phyloP scores from a whole-genome alignment of 2,329 filamentous ascomycete species.

The Pseudofabraea citricarpa region DNA sequence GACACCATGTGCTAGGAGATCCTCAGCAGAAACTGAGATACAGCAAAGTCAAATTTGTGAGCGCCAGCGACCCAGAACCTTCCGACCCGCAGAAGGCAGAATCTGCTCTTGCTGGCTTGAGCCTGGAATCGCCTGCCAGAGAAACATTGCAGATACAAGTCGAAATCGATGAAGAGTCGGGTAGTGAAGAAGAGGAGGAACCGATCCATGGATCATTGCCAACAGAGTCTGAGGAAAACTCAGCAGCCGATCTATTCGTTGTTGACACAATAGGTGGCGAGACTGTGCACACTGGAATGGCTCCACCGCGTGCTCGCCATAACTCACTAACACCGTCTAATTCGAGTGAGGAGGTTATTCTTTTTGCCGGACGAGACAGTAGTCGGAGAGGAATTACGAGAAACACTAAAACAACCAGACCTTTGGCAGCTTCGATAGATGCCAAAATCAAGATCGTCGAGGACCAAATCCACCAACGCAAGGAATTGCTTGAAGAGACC shows the following conservation, averaged over 20 bases:
- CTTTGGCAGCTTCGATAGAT: slow-evolving; percentile 15
- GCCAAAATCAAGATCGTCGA: slow-evolving; percentile 23
- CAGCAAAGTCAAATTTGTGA: slow-evolving; percentile 53
- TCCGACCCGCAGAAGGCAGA: slow-evolving; percentile 17
- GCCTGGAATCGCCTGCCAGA: slow-evolving; percentile 8
- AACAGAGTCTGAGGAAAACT: no score
- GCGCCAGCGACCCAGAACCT: slow-evolving; percentile 45
- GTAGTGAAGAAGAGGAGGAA: slow-evolving; percentile 5
- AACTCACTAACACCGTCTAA: slow-evolving; percentile 38
- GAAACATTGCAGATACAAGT: slow-evolving; percentile 1
- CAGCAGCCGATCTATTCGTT: no score
- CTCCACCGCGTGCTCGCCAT: slow-evolving; percentile 24
- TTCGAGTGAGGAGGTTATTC: slow-evolving; percentile 69
- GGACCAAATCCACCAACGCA: slow-evolving; percentile 21
- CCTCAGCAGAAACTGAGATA: slow-evolving; percentile 47
- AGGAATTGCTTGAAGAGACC: slow-evolving; percentile 21
- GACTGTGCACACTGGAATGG: slow-evolving; percentile 24
- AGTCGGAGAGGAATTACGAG: slow-evolving; percentile 1
- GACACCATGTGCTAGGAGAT: slow-evolving; percentile 41
- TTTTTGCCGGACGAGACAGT: slow-evolving; percentile 54
- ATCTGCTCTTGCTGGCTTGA: slow-evolving; percentile 20
- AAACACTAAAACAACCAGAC: neutral
- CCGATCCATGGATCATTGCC: no score
- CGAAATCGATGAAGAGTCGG: neutral
- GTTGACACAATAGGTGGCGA: slow-evolving; percentile 29